Evolutionary conservation across 192 early-diverging fungal genomes (phyloP).

Genomic region (Backusella sp.): DNA sequence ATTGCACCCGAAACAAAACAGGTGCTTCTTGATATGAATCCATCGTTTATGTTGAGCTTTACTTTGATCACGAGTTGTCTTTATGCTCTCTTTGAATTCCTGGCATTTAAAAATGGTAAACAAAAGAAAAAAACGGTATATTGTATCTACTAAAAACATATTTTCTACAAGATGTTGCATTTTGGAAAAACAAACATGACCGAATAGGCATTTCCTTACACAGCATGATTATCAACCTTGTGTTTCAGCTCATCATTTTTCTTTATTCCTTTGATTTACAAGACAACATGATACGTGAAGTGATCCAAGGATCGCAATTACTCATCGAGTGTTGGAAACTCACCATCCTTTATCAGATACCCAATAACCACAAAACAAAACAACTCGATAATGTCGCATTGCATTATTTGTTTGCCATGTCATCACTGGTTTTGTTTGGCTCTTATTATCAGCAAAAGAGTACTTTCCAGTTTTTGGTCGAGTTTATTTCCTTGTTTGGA

Average conservation of each 20-base stretch:
- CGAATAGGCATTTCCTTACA: conserved; percentile 81
- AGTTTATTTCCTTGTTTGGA: conserved; percentile 86
- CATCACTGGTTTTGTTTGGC: conserved; percentile 66
- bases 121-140: neutral
- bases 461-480: conserved; percentile 88
- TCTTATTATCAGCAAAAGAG: conserved; percentile 84
- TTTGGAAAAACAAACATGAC: conserved; percentile 82
- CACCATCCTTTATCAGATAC: neutral
- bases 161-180: conserved; percentile 68
- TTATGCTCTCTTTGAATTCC: conserved; percentile 85
- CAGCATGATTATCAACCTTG: conserved; percentile 76
- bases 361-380: conserved; percentile 38
- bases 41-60: conserved; percentile 61
- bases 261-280: conserved; percentile 60
- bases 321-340: conserved; percentile 92
- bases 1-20: conserved; percentile 71
- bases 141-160: neutral
- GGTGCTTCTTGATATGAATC: conserved; percentile 88
- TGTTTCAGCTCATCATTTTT: conserved; percentile 80
- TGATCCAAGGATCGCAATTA: conserved; percentile 74
- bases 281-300: conserved; percentile 75
- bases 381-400: conserved; percentile 73
- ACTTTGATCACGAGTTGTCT: conserved; percentile 75
- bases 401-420: conserved; percentile 73
- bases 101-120: conserved; percentile 91